Base-by-base conservation (phyloP, 768 basidiomycete species). In the Lenzites betulinus region DNA sequence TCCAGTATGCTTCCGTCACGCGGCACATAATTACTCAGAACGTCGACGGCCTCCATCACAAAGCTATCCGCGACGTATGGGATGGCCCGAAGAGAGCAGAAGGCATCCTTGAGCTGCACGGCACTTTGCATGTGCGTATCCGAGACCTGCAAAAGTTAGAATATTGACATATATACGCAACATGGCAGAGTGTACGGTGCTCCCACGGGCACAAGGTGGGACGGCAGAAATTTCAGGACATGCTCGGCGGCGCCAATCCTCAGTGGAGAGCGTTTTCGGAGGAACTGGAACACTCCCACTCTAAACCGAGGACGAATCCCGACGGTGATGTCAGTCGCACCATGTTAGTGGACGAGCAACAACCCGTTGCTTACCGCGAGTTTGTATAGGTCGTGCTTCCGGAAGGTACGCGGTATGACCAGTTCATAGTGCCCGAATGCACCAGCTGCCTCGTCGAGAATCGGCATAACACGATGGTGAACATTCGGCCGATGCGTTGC, bases 1-100 rank as follows among this genome's bases (percentile, higher is more conserved):
- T 97, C 48, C 89, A 92, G 67, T 78, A 92, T 64, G 74, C 88
- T 9, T 82, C 81, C 2, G 73, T 86, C 53, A 77, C 91, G 20
- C 73, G 80, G 22, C 75, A 77, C 26, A 72, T 95, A 33, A 85
- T 98, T 62, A 98, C 96, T 0, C 90, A 89, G 79, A 92, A 92
- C 65, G 95, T 98, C n/a, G 96, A 98, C 68, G 95, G 94, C 2
- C 83, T 98, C 7, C 95, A 98, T 69, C 87, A 87, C 52, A 93
- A 92, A 74, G 91, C 93, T 8, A 74, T 90, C 20, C 58, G 73
- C 36, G 74, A 75, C 69, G 79, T 81, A 60, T 76, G 73, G 75
- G 74, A 69, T 62, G 74, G 71, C 53, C 69, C 68, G n/a, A 69
- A 65, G 22, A 69, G 75, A 72, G 50, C 74, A 63, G 53, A 72